phyloP scores from a whole-genome alignment of 257 asterid species.

The Primulina huaijiensis region DNA sequence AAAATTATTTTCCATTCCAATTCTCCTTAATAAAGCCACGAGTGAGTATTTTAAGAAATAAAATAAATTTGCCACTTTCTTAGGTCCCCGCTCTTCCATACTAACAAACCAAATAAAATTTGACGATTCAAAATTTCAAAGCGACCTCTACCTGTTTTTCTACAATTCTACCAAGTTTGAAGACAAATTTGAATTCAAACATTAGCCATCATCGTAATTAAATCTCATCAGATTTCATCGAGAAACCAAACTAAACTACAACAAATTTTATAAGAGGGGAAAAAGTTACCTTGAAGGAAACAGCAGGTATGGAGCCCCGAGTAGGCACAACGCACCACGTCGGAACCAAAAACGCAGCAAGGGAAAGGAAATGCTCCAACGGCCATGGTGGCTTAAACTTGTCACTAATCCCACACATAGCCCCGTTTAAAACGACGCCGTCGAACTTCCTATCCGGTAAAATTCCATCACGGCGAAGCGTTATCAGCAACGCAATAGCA shows the following conservation, averaged over 20 bases:
- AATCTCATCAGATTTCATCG: background rate
- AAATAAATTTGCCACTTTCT: too few relatives aligned
- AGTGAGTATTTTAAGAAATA: too few relatives aligned
- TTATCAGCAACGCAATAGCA: slow-evolving; percentile 75
- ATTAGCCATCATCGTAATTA: background rate
- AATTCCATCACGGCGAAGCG: slow-evolving; percentile 57
- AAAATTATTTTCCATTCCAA: background rate
- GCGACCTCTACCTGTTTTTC: background rate
- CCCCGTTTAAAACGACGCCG: slow-evolving; percentile 87
- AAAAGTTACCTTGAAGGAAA: slow-evolving; percentile 72
- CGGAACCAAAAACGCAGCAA: slow-evolving; percentile 70
- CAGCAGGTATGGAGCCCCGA: slow-evolving; percentile 69
- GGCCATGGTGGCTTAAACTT: slow-evolving; percentile 99
- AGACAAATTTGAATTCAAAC: background rate
- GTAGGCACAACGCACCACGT: slow-evolving; percentile 90
- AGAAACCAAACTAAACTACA: background rate
- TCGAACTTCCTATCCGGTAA: slow-evolving; percentile 53
- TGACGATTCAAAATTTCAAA: background rate
- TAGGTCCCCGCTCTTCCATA: too few relatives aligned
- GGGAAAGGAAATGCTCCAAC: slow-evolving; percentile 75
- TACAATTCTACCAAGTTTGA: background rate
- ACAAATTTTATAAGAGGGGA: background rate
- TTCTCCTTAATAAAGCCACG: background rate
- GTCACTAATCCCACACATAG: slow-evolving; percentile 91
- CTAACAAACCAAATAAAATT: too few relatives aligned